Percentiles rank a stretch among this genome's conserved stretches.
These are phyloP conservation scores for Selaginella moellendorffii DNA, from an alignment of 75 land plant species.

Conservation along the genomic window DNA sequence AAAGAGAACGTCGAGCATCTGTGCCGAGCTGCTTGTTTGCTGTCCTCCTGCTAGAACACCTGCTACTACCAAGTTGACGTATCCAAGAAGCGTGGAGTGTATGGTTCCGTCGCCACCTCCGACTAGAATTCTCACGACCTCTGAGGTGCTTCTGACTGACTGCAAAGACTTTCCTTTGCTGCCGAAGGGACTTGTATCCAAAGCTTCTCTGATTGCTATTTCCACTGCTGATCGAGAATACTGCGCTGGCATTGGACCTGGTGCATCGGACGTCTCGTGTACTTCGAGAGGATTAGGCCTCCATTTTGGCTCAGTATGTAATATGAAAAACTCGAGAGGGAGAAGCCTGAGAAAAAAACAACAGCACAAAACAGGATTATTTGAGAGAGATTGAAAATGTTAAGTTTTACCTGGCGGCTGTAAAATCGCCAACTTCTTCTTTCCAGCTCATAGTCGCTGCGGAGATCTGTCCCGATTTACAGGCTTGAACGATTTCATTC, in stretches of 20 bases:
- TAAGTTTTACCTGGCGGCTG: too few species aligned
- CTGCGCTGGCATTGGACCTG: neutral
- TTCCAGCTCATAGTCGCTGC: too few species aligned
- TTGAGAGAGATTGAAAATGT: too few species aligned
- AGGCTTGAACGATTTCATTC: too few species aligned
- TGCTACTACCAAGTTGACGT: neutral
- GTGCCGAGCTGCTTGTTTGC: neutral
- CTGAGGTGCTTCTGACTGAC: neutral
- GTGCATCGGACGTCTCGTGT: neutral
- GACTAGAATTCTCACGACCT: neutral
- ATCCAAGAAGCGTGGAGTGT: conserved; percentile 11
- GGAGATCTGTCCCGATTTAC: too few species aligned
- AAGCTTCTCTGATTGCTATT: neutral
- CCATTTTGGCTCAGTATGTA: neutral
- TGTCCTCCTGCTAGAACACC: conserved; percentile 7
- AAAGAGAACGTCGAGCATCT: conserved; percentile 7
- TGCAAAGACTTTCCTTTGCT: neutral
- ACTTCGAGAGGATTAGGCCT: neutral
- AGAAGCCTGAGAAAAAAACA: neutral
- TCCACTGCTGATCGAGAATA: conserved; percentile 3
- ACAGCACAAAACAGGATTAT: too few species aligned
- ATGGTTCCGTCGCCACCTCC: conserved; percentile 13
- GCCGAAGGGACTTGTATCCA: neutral
- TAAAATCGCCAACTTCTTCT: too few species aligned
- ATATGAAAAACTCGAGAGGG: neutral